Evolutionary conservation across 2,329 filamentous ascomycete genomes (phyloP), one percentile per base, ranked within the genome.

Genomic region (Microdochium trichocladiopsis): DNA sequence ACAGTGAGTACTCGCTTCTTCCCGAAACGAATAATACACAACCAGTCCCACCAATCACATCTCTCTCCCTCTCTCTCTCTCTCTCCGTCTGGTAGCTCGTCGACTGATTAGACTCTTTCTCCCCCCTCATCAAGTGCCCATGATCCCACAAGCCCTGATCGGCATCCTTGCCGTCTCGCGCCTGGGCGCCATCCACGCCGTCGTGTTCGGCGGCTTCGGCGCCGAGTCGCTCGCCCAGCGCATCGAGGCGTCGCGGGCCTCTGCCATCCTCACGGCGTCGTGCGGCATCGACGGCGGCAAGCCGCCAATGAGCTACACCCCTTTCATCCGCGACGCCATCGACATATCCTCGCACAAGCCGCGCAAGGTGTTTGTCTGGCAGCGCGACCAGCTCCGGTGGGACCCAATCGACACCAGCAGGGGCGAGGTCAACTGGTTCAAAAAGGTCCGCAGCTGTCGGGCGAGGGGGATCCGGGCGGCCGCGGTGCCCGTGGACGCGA

Each of bases 131-230:
- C n/a, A 57, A 90, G 87, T 96, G 92, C 92, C 92, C 51, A 96
- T 96, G 92, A 90, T 96, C 45, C 92, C 93, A 1, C 86, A 90
- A 0, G 88, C 91, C 2, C 67, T 96, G n/a, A 83, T 95, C 56
- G 92, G 88, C 10, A 90, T 94, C 57, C 81, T 96, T 3, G 91
- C 93, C 23, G 82, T 88, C 54, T 84, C 84, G 55, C 83, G 91
- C 10, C 76, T 96, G 1, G 93, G 92, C 11, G 93, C 91, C 16
- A 83, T 96, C 50, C 93, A 97, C 65, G 85, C 89, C 3, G 90
- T 95, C 4, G 93, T 97, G 3, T 96, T 96, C 68, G 93, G 93
- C 43, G 92, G 93, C 0, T 97, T 97, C 66, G 90, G 90, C 0
- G 77, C 91, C 0, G 75, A 78, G 10, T 88, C 91, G 3, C 76